phyloP scores from a whole-genome alignment of 208 protist genomes.

The Trypanosoma platydactyli region DNA sequence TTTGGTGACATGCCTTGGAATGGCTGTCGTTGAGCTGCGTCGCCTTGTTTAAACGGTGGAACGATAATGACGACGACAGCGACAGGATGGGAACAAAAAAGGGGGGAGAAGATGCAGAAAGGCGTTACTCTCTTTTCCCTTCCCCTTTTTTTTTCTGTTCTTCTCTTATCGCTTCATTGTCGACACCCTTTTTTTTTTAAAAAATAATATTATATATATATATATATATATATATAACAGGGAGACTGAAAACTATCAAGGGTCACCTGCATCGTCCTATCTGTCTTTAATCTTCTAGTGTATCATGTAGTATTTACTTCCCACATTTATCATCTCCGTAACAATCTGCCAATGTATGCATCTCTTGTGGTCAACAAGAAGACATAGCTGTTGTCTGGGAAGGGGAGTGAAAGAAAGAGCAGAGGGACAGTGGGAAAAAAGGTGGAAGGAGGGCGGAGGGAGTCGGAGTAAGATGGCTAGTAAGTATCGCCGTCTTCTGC shows the following conservation, averaged over 20 bases:
- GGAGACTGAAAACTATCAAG: neutral
- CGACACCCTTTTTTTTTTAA: neutral
- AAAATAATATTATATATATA: neutral
- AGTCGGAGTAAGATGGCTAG: conserved; percentile 26
- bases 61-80: neutral
- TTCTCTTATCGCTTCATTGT: neutral
- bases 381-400: too few species aligned
- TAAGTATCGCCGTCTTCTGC: conserved; percentile 58
- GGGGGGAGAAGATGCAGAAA: neutral
- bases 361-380: conserved; percentile 5
- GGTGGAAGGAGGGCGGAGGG: conserved; percentile 1
- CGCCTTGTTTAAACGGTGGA: conserved; percentile 14
- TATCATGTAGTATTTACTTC: neutral
- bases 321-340: neutral
- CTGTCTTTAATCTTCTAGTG: too few species aligned
- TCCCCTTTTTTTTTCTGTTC: neutral
- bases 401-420: too few species aligned
- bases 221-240: too few species aligned
- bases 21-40: conserved; percentile 28
- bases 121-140: neutral
- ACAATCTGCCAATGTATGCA: conserved; percentile 5
- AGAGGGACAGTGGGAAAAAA: too few species aligned
- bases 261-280: too few species aligned
- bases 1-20: conserved; percentile 32
- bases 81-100: neutral